Evolutionary conservation across 305 asterid genomes (phyloP), one percentile per base, ranked within the genome.

Genomic region (Lippia alba): DNA sequence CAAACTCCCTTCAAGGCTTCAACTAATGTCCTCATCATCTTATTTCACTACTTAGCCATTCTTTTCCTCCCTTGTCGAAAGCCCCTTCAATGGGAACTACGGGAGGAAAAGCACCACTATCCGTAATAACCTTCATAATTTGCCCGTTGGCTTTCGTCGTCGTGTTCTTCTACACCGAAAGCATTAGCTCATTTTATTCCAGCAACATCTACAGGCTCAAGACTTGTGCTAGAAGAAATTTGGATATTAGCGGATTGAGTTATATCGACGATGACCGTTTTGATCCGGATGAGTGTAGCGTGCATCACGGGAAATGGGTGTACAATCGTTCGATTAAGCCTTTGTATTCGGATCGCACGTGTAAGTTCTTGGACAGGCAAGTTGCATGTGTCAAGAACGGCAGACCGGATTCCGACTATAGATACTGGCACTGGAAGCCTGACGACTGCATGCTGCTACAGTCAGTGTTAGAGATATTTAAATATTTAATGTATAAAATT

Each of bases 391-490:
- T 80, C 3, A 86, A 81, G 85, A 93, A 91, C 69, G 98, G 97
- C 32, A 74, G 96, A 56, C 66, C 66, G 1, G 97, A 93, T 81
- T 84, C 91, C 3, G 89, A 89, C 58, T 93, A 93, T 75, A 83
- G 72, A 58, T 79, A 84, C 74, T 93, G 96, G 98, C 87, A 85
- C 18, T 93, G 98, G 97, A 87, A 77, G 78, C 97, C 96, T 11
- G 94, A 91, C 79, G 96, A 83, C 46, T 93, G 98, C 83, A 85
- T 80, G 63, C 85, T 93, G 90, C 98, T 97, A 9, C 81, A 88
- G 97, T 93, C 67, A 67, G 46, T 51, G 49, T 44, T 44, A 11
- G 49, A 44, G 12, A 44, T 44, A 44, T 44, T 44, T 36, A 36
- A 36, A 36, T 36, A 4, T 36, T 36, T 36, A 36, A 36, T 36